Evolutionary conservation across 768 basidiomycete genomes (phyloP).

Genomic region (Trametopsis cervina): DNA sequence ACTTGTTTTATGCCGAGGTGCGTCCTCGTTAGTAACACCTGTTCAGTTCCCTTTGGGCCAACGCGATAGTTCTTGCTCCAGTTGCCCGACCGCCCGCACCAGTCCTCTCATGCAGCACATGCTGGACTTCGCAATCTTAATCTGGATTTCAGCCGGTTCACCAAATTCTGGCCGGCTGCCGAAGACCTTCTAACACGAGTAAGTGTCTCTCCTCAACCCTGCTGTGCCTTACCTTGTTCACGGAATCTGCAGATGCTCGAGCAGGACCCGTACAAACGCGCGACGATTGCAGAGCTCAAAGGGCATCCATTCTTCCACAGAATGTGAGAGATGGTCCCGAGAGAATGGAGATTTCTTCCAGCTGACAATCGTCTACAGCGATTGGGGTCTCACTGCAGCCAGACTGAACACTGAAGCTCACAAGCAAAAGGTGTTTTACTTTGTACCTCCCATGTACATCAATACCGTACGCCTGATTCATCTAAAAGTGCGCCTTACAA

Average conservation of each 20-base stretch:
- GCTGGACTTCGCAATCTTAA: not conserved
- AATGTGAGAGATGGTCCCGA: not conserved
- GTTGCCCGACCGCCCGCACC: not conserved
- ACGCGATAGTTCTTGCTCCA: not conserved
- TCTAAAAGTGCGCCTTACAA: not conserved
- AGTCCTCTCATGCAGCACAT: not conserved
- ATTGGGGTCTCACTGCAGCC: not conserved
- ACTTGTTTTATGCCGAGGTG: not conserved
- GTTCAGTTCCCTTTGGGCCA: not conserved
- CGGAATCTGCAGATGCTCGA: constrained; percentile 2
- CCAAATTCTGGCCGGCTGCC: too few relatives aligned
- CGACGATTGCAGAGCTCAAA: constrained; percentile 1
- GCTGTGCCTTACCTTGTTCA: not conserved
- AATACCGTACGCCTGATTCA: not conserved
- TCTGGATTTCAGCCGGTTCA: too few relatives aligned
- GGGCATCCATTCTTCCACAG: constrained; percentile 2
- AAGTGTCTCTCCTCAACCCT: not conserved
- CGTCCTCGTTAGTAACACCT: not conserved
- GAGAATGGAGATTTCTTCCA: not conserved
- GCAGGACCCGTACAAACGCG: not conserved
- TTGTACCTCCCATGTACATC: not conserved
- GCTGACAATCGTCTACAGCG: not conserved
- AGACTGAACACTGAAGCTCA: not conserved
- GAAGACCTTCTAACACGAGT: not conserved
- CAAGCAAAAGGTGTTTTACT: not conserved